Conservation (phyloP, 2,329 filamentous ascomycete species). For the Hypoxylon sp. region DNA sequence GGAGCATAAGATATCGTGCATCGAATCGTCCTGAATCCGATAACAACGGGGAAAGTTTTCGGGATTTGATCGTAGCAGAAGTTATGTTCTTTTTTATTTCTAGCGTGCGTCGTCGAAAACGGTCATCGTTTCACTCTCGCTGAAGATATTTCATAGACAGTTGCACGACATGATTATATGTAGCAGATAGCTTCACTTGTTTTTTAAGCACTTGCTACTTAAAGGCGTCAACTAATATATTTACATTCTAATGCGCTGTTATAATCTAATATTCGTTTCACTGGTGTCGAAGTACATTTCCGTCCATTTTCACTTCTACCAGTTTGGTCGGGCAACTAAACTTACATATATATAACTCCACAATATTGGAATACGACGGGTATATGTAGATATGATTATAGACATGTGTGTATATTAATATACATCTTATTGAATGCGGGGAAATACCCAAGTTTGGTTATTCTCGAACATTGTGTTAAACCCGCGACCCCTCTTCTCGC, state of each 20-base stretch:
- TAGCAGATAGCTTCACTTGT: not conserved
- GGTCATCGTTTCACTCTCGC: not conserved
- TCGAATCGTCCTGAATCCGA: not conserved
- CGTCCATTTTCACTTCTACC: not conserved
- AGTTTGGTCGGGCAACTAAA: no score
- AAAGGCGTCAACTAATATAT: no score
- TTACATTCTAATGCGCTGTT: not conserved
- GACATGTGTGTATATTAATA: no score
- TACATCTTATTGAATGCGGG: slow-evolving; percentile 11
- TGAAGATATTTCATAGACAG: not conserved
- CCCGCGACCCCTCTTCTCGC: not conserved
- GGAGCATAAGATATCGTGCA: not conserved
- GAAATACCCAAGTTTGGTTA: slow-evolving; percentile 1
- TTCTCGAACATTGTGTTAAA: not conserved
- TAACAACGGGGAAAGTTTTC: not conserved
- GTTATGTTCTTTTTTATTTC: not conserved
- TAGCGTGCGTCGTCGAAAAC: not conserved
- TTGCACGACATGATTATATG: not conserved
- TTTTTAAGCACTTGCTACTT: no score
- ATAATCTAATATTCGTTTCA: not conserved
- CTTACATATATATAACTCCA: no score
- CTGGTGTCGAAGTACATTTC: not conserved
- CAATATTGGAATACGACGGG: not conserved
- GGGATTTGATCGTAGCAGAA: not conserved
- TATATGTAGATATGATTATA: not conserved